Evolutionary conservation across 2,329 filamentous ascomycete species (phyloP), one percentile per base, ranked within the genome.

Genomic region (Trichophyton benhamiae): DNA sequence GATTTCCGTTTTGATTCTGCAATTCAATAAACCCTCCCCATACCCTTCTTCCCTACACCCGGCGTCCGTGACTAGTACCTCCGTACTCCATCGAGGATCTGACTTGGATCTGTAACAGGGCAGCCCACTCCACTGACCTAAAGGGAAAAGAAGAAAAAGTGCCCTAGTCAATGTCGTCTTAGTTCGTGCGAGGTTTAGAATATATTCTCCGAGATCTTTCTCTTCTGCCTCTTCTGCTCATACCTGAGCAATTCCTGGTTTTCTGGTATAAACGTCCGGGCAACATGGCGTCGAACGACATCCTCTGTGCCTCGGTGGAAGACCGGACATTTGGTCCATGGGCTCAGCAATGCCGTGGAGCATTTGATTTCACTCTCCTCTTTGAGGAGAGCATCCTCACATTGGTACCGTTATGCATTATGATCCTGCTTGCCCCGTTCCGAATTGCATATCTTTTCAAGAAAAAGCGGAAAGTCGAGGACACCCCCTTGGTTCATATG

Each of bases 281-380:
- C 20, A 52, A 30, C 46, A 52, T 52, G 46, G 46, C 46, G 11
- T 52, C 46, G 22, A 22, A 25, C 22, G 25, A 52, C 52, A 7
- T 30, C 4, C 41, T 42, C 33, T 55, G 64, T 59, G 75, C 72
- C 66, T 67, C 62, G 22, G 67, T 68, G 63, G 65, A 72, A 48
- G 73, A 75, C 65, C 71, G 75, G 62, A 68, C 70, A 6, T 66
- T 76, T 42, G 69, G 67, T 27, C 69, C 70, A 60, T 69, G 70
- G 63, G 72, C 71, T 9, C 62, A 66, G 20, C 66, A 67, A 44
- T 76, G 74, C 68, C 71, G 73, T 22, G 71, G 71, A 20, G 71
- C 69, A 11, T 77, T 78, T 63, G 76, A 78, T 61, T 78, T 78
- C 63, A 76, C 76, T 22, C 69, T 78, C 53, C 68, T 78, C n/a